Percentiles rank a stretch among this genome's conserved stretches.
Conservation (phyloP, 176 grass and related monocot species). For the Areca catechu region DNA sequence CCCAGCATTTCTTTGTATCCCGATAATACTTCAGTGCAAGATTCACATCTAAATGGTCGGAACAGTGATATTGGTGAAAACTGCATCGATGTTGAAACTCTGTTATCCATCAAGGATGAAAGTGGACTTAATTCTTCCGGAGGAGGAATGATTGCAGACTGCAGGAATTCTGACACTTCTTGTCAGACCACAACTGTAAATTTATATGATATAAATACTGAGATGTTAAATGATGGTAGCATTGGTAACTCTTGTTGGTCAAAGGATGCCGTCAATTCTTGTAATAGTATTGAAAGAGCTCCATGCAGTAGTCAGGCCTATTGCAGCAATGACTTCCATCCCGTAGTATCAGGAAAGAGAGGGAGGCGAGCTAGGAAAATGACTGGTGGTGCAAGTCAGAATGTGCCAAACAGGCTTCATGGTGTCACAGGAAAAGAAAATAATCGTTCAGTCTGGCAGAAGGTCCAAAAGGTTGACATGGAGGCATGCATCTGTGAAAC, state of each 20-base stretch:
- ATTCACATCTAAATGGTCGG: constrained; percentile 38
- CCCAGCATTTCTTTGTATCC: constrained; percentile 11
- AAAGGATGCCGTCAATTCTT: constrained; percentile 21
- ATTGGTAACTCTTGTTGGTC: neutral
- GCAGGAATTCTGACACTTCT: neutral
- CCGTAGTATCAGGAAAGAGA: constrained; percentile 56
- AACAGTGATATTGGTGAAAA: constrained; percentile 15
- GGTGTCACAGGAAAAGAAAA: constrained; percentile 24
- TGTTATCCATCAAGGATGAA: constrained; percentile 25
- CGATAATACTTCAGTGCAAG: constrained; percentile 1
- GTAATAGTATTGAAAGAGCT: constrained; percentile 10
- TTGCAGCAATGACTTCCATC: constrained; percentile 42
- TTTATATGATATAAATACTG: constrained; percentile 20
- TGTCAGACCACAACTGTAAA: neutral
- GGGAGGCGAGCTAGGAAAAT: constrained; percentile 49
- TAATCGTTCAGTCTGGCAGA: constrained; percentile 20
- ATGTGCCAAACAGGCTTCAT: constrained; percentile 5
- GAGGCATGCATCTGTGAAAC: constrained; percentile 17
- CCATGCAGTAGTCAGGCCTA: constrained; percentile 7
- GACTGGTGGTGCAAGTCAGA: constrained; percentile 25
- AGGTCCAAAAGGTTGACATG: constrained; percentile 22
- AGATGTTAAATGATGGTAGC: constrained; percentile 20
- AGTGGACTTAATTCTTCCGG: constrained; percentile 16
- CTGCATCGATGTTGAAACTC: constrained; percentile 15
- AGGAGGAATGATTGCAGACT: neutral